Evolutionary conservation across 805 yeast genomes (phyloP).

Genomic region (Nakazawaea anatomiae): DNA sequence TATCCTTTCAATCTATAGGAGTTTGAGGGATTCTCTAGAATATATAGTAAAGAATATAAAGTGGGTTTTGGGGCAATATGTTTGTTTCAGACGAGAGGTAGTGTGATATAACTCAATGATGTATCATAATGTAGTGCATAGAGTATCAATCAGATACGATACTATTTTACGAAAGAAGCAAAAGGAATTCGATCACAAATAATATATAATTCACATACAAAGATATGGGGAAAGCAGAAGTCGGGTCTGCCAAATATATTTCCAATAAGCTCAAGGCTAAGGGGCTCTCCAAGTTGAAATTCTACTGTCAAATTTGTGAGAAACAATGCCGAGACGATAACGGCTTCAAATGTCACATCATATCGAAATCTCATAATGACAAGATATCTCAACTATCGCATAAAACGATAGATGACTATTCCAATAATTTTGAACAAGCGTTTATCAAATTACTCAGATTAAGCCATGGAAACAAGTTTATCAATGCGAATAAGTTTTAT

Average conservation of each 20-base stretch:
- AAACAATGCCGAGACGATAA: slow-evolving; percentile 96
- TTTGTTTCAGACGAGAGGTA: no score
- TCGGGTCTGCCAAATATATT: slow-evolving; percentile 49
- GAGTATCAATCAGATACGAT: no score
- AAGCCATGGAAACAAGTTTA: slow-evolving; percentile 75
- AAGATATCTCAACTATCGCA: slow-evolving; percentile 44
- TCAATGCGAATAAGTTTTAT: slow-evolving; percentile 81
- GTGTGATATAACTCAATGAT: no score
- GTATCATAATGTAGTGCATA: no score
- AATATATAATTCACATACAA: neutral
- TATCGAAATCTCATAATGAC: slow-evolving; percentile 70
- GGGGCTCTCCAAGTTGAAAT: slow-evolving; percentile 81
- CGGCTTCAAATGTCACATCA: slow-evolving; percentile 88
- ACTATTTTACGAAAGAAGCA: neutral
- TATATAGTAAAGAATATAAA: no score
- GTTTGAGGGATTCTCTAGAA: no score
- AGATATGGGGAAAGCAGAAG: slow-evolving; percentile 28
- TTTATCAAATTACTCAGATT: slow-evolving; percentile 58
- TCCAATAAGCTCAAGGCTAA: slow-evolving; percentile 73
- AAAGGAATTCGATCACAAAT: neutral
- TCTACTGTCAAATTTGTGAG: slow-evolving; percentile 86
- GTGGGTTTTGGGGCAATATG: no score
- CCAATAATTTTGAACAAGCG: slow-evolving; percentile 52
- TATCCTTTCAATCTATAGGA: no score
- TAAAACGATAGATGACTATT: slow-evolving; percentile 50